Conservation (phyloP, 768 basidiomycete genomes). For the Cantharellus anzutake region DNA sequence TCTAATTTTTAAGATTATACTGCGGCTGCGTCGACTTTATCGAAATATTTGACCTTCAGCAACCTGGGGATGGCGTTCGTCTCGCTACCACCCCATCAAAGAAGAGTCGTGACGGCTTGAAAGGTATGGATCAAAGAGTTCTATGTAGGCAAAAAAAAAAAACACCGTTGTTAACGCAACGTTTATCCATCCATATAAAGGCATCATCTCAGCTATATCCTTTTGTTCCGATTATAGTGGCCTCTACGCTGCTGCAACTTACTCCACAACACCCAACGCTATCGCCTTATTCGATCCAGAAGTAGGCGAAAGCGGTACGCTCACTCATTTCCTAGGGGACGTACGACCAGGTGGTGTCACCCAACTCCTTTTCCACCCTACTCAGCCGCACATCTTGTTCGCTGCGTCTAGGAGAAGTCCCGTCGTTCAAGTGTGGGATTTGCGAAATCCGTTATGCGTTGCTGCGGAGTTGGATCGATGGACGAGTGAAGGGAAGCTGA, state of each 20-base stretch:
- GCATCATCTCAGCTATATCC: slow-evolving; percentile 70
- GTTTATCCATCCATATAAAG: slow-evolving; percentile 20
- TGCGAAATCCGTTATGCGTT: slow-evolving; percentile 33
- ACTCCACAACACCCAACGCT: slow-evolving; percentile 30
- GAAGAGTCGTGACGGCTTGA: slow-evolving; percentile 70
- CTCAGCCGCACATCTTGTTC: slow-evolving; percentile 50
- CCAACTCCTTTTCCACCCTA: slow-evolving; percentile 64
- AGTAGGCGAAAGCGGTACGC: slow-evolving; percentile 22
- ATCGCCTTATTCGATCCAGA: slow-evolving; percentile 50
- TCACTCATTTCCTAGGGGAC: slow-evolving; percentile 45
- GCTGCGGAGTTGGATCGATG: slow-evolving; percentile 22
- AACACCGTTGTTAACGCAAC: not conserved
- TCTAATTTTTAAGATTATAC: slow-evolving; percentile 36
- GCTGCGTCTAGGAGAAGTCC: slow-evolving; percentile 55
- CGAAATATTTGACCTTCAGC: slow-evolving; percentile 60
- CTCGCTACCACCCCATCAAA: slow-evolving; percentile 50
- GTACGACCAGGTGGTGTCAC: slow-evolving; percentile 31
- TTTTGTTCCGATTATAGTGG: slow-evolving; percentile 47
- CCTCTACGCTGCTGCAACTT: slow-evolving; percentile 64
- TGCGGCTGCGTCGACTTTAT: slow-evolving; percentile 77
- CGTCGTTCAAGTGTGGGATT: slow-evolving; percentile 57
- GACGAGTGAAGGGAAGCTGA: slow-evolving; percentile 13
- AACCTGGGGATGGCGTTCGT: slow-evolving; percentile 56
- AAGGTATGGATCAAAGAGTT: slow-evolving; percentile 32
- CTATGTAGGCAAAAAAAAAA: not conserved